Evolutionary conservation across 2,329 filamentous ascomycete species (phyloP), one percentile per base, ranked within the genome.

Genomic region (Aureobasidium mangrovei): DNA sequence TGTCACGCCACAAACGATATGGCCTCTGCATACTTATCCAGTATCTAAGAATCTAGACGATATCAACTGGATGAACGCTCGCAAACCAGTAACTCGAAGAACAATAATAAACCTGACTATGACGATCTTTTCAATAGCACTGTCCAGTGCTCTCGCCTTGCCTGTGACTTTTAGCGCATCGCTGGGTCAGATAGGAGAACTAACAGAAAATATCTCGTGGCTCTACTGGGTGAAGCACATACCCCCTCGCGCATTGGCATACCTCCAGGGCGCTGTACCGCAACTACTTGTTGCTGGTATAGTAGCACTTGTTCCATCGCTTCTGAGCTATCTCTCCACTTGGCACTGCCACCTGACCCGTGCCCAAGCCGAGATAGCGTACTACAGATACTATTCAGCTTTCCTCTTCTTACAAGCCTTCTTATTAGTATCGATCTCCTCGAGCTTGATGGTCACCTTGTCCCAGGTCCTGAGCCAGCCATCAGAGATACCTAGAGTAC

Each of bases 321-420:
- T 47, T 28, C 44, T 47, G 18, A 5, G 31, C 7, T 35, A 47
- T 12, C 44, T 47, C 10, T 47, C 44, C 31, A 12, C 31, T 26
- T 35, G 7, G 44, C 44, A 47, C 7, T 35, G 32, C n/a, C 18
- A 35, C n/a, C 28, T 28, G 28, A 47, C 44, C 7, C 7, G 12
- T 27, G 32, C 32, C 27, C 18, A 47, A 12, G 44, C 24, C 8
- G 44, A 47, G 18, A 35, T 47, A 36, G 44, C 33, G 18, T 47
- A 35, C 32, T 36, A 36, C n/a, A 35, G 44, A 36, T 47, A 47
- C 44, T 47, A 47, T 24, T 47, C 44, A 9, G 33, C 33, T 24
- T 47, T 47, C 32, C 44, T 47, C 44, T 47, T 47, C 32, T 36
- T 47, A n/a, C 32, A 47, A 36, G 32, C 44, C 7, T 47, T 47